Percentiles rank a stretch among this genome's conserved stretches.
phyloP scores from a whole-genome alignment of 2,329 filamentous ascomycete genomes.

The Massarina eburnea region DNA sequence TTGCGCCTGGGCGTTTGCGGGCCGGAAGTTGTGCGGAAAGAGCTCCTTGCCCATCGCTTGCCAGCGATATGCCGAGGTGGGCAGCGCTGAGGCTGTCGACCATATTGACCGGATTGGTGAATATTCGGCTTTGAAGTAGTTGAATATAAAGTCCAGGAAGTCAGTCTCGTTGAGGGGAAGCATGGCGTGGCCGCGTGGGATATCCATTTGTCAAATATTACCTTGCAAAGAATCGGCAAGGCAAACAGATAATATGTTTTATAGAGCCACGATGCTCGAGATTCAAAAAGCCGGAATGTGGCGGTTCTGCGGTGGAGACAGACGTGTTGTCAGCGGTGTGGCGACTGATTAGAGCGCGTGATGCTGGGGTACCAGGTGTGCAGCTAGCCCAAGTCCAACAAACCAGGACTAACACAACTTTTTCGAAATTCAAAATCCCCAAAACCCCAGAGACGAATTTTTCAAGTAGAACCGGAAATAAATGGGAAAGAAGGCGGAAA shows the following conservation, averaged over 20 bases:
- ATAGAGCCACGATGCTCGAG: too few species aligned
- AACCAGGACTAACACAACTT: not conserved
- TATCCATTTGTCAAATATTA: too few species aligned
- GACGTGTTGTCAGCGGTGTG: not conserved
- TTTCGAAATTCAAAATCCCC: not conserved
- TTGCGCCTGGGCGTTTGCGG: conserved; percentile 41
- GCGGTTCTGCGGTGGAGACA: too few species aligned
- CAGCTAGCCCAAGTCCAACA: not conserved
- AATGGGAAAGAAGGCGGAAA: too few species aligned
- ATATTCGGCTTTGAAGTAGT: conserved; percentile 44
- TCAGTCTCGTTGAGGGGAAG: conserved; percentile 35
- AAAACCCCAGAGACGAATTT: too few species aligned
- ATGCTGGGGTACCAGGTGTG: not conserved
- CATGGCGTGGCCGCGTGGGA: conserved; percentile 36
- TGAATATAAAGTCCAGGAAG: conserved; percentile 39
- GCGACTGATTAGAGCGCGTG: not conserved
- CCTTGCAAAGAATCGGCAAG: too few species aligned
- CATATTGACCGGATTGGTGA: conserved; percentile 40
- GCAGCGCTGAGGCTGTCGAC: conserved; percentile 37
- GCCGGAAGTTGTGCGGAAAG: conserved; percentile 25
- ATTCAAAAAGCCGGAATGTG: too few species aligned
- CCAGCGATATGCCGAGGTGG: conserved; percentile 33
- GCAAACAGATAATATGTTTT: too few species aligned
- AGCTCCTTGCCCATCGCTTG: conserved; percentile 39
- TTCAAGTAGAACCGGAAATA: too few species aligned